Base-by-base conservation (phyloP, 169 alveolate species). In the Ichthyophthirius multifiliis region DNA sequence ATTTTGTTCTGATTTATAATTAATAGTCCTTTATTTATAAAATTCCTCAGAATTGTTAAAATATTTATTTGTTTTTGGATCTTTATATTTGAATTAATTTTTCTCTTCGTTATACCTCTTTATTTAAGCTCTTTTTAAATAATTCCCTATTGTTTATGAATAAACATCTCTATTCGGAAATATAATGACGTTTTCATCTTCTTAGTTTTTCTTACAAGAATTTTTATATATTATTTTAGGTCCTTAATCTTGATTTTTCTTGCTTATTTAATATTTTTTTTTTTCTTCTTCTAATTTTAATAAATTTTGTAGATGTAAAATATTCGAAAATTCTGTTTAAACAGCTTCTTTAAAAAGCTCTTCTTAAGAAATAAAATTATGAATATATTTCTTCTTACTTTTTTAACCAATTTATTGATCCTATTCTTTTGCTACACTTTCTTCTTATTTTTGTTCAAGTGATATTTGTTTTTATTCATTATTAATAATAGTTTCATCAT, bases 331-430 rank as follows among this genome's bases (percentile, higher is more conserved):
- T 55, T 55, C 71, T 20, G 71, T 55, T 27, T 27, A 55, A n/a
- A 55, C 71, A 55, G 71, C 71, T 55, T 55, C 71, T 55, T 55
- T 55, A 27, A 55, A 16, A 1, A 55, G 71, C 18, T 55, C 23
- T 7, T 55, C 71, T 55, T 55, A 55, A 3, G 71, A 27, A 34
- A 55, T 27, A 9, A 27, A 55, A 16, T 55, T 39, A 55, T 55
- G 71, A 6, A 55, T 55, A 55, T 55, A 55, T 15, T 39, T 16
- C 16, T 55, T 55, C 71, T 55, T 55, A 27, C 31, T 55, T 3
- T n/a, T n/a, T n/a, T n/a, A n/a, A n/a, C n/a, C n/a, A n/a, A n/a
- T n/a, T n/a, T n/a, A n/a, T n/a, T n/a, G n/a, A n/a, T n/a, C n/a
- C n/a, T n/a, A n/a, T n/a, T n/a, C n/a, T n/a, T n/a, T n/a, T n/a